Conservation (phyloP, 2,329 filamentous ascomycete genomes). For the Trichoderma endophyticum region DNA sequence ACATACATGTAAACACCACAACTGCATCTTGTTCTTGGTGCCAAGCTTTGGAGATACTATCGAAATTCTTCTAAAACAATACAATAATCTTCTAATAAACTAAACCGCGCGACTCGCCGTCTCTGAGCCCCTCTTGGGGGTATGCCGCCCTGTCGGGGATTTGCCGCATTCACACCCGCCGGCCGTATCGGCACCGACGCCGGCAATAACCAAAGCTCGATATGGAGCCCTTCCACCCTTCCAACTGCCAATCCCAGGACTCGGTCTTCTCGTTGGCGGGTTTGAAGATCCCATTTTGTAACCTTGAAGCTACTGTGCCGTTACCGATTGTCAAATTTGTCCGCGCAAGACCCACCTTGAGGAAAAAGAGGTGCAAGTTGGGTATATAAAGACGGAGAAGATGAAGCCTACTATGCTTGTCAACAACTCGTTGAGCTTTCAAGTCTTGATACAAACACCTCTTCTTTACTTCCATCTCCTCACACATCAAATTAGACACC, state of each 20-base stretch:
- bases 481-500: not conserved
- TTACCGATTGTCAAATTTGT: not conserved
- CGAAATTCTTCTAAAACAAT: not conserved
- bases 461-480: too few species aligned
- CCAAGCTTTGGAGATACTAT: not conserved
- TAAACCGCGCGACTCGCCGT: not conserved
- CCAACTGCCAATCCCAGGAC: not conserved
- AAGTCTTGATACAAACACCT: not conserved
- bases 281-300: not conserved
- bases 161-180: not conserved
- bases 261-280: not conserved
- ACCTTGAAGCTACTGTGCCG: not conserved
- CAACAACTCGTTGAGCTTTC: not conserved
- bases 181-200: slow-evolving; percentile 9
- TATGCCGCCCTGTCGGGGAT: not conserved
- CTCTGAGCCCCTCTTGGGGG: not conserved
- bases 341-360: not conserved
- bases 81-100: too few species aligned
- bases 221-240: not conserved
- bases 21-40: not conserved
- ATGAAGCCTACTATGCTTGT: not conserved
- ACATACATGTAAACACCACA: not conserved
- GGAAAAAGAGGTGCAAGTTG: not conserved
- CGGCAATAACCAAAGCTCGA: not conserved
- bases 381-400: not conserved